A percentile compares a stretch with the other conserved stretches of the same genome.
Conservation (phyloP, 2,329 filamentous ascomycete genomes). For the Microdochium paspali region DNA sequence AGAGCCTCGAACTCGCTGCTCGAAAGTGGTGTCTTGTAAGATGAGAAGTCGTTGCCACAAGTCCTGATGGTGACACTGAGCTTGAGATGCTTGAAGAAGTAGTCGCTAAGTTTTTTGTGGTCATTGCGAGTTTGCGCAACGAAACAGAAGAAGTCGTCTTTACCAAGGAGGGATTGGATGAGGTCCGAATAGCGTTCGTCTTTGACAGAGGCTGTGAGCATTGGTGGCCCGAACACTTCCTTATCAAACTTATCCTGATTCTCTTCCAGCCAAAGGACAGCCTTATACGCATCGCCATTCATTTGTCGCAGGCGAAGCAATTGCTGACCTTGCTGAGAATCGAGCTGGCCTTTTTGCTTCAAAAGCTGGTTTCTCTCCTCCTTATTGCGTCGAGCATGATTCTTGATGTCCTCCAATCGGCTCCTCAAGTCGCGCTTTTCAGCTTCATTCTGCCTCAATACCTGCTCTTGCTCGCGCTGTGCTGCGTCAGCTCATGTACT, state of each 20-base stretch:
- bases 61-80: constrained; percentile 67
- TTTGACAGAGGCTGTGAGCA: constrained; percentile 71
- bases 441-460: constrained; percentile 38
- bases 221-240: constrained; percentile 70
- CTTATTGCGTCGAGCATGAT: constrained; percentile 30
- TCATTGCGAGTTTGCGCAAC: constrained; percentile 70
- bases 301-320: constrained; percentile 51
- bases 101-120: constrained; percentile 60
- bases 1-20: constrained; percentile 41
- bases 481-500: constrained; percentile 13
- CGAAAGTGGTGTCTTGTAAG: constrained; percentile 45
- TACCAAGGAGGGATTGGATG: constrained; percentile 40
- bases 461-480: constrained; percentile 53
- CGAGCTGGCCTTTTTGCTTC: constrained; percentile 46
- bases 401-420: constrained; percentile 26
- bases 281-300: constrained; percentile 46
- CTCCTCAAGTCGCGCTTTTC: constrained; percentile 25
- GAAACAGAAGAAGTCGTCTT: constrained; percentile 53
- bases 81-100: constrained; percentile 53
- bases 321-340: constrained; percentile 69
- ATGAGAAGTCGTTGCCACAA: constrained; percentile 40
- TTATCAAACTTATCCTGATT: constrained; percentile 49
- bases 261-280: background rate
- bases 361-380: constrained; percentile 27
- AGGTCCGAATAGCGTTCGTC: constrained; percentile 55